Percentiles rank a stretch among this genome's conserved stretches.
Evolutionary conservation across 2,329 filamentous ascomycete genomes (phyloP).

Genomic region (Diplocarpon mali): DNA sequence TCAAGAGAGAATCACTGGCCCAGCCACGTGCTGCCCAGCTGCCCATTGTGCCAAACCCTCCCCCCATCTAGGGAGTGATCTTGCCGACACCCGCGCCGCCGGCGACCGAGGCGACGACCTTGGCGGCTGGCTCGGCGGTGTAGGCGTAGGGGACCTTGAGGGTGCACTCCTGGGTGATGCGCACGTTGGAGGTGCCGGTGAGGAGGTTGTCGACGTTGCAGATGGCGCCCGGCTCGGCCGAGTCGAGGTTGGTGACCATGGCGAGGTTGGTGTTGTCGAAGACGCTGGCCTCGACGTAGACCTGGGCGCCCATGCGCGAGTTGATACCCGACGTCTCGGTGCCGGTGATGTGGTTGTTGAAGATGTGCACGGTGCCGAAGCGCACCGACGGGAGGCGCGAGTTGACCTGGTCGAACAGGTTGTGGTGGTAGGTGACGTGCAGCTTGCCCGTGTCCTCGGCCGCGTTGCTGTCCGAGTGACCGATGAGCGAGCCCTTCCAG

Average conservation of each 20-base stretch:
- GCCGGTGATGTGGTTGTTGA: not conserved
- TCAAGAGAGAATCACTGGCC: no score
- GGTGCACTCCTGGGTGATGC: conserved; percentile 3
- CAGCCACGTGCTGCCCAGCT: no score
- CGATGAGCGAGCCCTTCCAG: conserved; percentile 5
- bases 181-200: not conserved
- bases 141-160: conserved; percentile 5
- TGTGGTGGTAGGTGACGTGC: conserved; percentile 8
- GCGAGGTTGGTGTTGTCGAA: conserved; percentile 3
- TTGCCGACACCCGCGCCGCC: no score
- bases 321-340: conserved; percentile 5
- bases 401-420: conserved; percentile 5
- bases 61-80: no score
- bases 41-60: no score
- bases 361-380: conserved; percentile 6
- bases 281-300: conserved; percentile 2
- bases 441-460: conserved; percentile 5
- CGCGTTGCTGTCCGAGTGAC: conserved; percentile 6
- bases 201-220: conserved; percentile 4
- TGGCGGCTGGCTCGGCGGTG: not conserved
- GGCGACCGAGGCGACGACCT: conserved; percentile 1
- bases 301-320: conserved; percentile 6
- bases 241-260: conserved; percentile 5
- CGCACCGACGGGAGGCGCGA: conserved; percentile 6
- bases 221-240: not conserved